phyloP scores from a whole-genome alignment of 768 basidiomycete genomes.

The Pilatotrama ljubarskyi region DNA sequence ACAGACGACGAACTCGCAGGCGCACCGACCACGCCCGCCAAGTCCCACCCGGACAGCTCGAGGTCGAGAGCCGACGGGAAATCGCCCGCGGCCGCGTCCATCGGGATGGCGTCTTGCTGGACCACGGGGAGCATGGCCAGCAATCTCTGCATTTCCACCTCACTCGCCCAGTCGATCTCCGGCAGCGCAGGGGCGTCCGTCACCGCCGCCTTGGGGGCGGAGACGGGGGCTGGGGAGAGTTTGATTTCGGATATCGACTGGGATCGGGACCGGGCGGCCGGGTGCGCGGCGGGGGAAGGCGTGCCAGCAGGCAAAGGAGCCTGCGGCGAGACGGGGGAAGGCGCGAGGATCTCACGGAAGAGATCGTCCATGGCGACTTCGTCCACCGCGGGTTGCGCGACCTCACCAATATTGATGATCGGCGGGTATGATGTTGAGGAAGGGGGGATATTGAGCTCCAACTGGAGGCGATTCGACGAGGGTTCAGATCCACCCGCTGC shows the following conservation, averaged over 20 bases:
- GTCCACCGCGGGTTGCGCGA: slow-evolving; percentile 42
- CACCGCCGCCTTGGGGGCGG: slow-evolving; percentile 25
- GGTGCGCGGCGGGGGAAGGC: slow-evolving; percentile 18
- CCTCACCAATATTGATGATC: slow-evolving; percentile 24
- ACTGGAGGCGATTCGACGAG: slow-evolving; percentile 28
- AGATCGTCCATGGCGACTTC: slow-evolving; percentile 67
- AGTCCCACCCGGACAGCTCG: slow-evolving; percentile 30
- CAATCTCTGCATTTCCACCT: slow-evolving; percentile 62
- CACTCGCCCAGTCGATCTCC: slow-evolving; percentile 37
- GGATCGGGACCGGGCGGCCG: slow-evolving; percentile 22
- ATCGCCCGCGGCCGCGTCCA: slow-evolving; percentile 22
- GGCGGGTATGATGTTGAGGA: slow-evolving; percentile 19
- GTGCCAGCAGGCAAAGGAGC: slow-evolving; percentile 34
- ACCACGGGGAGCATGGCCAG: slow-evolving; percentile 51
- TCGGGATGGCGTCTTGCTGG: slow-evolving; percentile 28
- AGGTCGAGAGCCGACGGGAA: slow-evolving; percentile 34
- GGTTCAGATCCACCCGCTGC: slow-evolving; percentile 81
- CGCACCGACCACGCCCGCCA: slow-evolving; percentile 21
- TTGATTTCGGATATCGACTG: slow-evolving; percentile 20
- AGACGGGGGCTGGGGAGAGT: slow-evolving; percentile 25
- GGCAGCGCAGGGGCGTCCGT: slow-evolving; percentile 21
- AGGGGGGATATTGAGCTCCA: slow-evolving; percentile 41
- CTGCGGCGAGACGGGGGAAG: slow-evolving; percentile 40
- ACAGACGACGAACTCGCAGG: slow-evolving; percentile 19
- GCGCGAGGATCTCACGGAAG: slow-evolving; percentile 68